phyloP scores from a whole-genome alignment of 495 filamentous ascomycete species.

The Terfezia boudieri region DNA sequence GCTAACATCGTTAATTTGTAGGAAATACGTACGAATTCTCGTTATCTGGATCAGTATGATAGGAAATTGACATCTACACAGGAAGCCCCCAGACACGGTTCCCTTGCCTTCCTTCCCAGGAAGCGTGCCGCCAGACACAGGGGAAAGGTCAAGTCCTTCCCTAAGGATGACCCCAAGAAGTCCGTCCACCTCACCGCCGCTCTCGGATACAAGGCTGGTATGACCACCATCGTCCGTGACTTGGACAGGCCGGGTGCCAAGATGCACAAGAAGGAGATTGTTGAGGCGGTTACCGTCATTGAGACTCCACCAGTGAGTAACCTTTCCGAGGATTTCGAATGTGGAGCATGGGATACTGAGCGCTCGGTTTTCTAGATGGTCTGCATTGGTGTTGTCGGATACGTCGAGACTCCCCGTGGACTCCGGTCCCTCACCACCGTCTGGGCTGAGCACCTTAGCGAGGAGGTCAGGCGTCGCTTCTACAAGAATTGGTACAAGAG shows the following conservation, averaged over 20 bases:
- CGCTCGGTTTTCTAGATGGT: conserved; percentile 68
- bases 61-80: conserved; percentile 1
- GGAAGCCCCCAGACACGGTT: conserved; percentile 91
- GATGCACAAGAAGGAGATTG: conserved; percentile 99
- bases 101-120: conserved; percentile 85
- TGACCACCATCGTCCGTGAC: conserved; percentile 99
- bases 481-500: conserved; percentile 99
- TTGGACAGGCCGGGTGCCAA: conserved; percentile 98
- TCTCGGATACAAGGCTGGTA: conserved; percentile 99
- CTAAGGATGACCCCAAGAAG: conserved; percentile 99
- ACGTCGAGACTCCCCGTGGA: conserved; percentile 99
- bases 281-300: conserved; percentile 96
- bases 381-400: conserved; percentile 96
- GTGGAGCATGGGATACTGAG: conserved; percentile 32
- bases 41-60: too few relatives aligned
- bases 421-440: conserved; percentile 98
- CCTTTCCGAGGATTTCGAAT: conserved; percentile 1
- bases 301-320: conserved; percentile 96
- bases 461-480: conserved; percentile 98
- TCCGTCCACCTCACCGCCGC: conserved; percentile 94
- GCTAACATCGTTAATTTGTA: background rate
- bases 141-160: conserved; percentile 94
- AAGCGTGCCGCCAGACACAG: conserved; percentile 93
- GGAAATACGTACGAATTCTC: background rate
- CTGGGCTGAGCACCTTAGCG: conserved; percentile 97